Base-by-base conservation (phyloP, 495 filamentous ascomycete species). In the Extremus antarcticus region DNA sequence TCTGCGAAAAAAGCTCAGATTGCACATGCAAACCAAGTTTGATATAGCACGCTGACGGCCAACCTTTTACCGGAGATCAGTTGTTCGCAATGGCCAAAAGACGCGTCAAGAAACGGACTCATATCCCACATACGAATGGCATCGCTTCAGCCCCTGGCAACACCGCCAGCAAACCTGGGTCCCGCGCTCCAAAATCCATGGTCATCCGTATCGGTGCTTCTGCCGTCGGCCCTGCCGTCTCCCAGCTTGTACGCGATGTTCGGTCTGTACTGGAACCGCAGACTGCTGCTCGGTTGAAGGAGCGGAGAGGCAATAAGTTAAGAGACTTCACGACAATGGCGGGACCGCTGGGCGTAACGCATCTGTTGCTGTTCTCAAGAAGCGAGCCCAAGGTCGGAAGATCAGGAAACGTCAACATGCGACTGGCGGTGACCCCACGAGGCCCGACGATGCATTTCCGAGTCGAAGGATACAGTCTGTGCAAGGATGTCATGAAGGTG, bases 271-370 rank as follows among this genome's bases (percentile, higher is more conserved):
- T 99, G 90, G 90, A 97, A 68, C 92, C 92, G 0, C 84, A 87
- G 23, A 99, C 92, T 7, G 92, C 92, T 32, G 82, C 82, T 56
- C 78, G 92, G 62, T 70, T 99, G 58, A 81, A 80, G 71, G 79
- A 98, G 74, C 80, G 94, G 57, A 85, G 85, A 76, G 82, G 81
- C 23, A 99, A 99, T 73, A 84, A 83, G 65, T 70, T 97, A 63
- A 79, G 86, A 61, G 92, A 99, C 71, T 99, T 94, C 69, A 86
- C 88, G 20, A 85, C 88, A 43, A 97, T 99, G 94, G 84, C 88
- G 53, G 94, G 92, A 7, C 89, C 94, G 8, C 77, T 99, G 25
- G 90, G 92, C 38, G 91, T 99, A 51, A 86, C 87, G 23, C 92
- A 99, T 70, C 78, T 99, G 35, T 76, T 99, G 58, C 82, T 99